Base-by-base conservation (phyloP, 1,139 yeast species). In the Scheffersomyces cryptocercus region DNA sequence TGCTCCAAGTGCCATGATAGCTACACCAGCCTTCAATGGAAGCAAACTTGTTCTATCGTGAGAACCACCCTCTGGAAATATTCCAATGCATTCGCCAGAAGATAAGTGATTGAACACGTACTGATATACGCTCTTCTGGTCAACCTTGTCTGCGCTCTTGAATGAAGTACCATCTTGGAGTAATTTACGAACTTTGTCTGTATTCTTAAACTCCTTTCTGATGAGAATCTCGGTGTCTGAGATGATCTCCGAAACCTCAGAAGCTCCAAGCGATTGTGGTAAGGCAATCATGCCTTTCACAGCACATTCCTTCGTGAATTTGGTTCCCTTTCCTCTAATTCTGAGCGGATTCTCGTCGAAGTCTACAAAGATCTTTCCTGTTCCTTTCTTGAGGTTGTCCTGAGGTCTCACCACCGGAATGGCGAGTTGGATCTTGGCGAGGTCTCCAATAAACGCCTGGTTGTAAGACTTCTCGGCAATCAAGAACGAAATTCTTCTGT, bases 361-460 rank as follows among this genome's bases (percentile, higher is more conserved):
- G 43, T 79, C 75, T 11, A 77, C 70, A 50, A 68, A 66, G 20
- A 88, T 83, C 45, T 69, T 74, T 3, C 96, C 96, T 2, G 73
- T 59, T 8, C 84, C 91, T 3, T 72, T 64, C 30, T 61, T 67
- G 60, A 91, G 75, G 60, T 82, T 83, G 62, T 93, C 99, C 62
- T 93, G 98, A 3, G 97, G 89, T 51, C 99, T 77, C 28, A 82
- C 85, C 3, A 93, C 99, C 2, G 97, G 96, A 50, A 93, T 93
- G 2, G 96, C 75, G 65, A 84, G 75, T 52, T 89, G 89, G 47
- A 85, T 77, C 44, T 85, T 75, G 3, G 97, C 85, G 56, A 91
- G 69, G 34, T 79, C 67, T 2, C 97, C 97, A 51, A 93, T 83
- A 39, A 88, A 77, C 43, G 71, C 71, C 28, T 82, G 75, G 42